Conservation (phyloP, 2,329 filamentous ascomycete species). For the Pseudogymnoascus sp. region DNA sequence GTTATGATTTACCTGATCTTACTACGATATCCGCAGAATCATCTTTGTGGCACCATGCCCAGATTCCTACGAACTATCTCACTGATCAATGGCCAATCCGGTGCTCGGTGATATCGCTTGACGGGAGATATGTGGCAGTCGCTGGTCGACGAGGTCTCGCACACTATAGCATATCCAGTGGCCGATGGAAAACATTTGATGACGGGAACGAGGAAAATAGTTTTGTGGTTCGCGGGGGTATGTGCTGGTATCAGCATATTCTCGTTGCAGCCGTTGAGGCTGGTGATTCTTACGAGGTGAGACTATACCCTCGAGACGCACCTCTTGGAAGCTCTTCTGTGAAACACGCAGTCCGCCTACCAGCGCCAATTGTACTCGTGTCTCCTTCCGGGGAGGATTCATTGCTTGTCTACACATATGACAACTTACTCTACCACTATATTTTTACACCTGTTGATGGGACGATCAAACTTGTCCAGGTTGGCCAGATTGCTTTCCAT, state of each 20-base stretch:
- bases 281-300: slow-evolving; percentile 73
- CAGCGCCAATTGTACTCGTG: slow-evolving; percentile 82
- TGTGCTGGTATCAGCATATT: slow-evolving; percentile 98
- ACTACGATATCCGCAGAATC: slow-evolving; percentile 88
- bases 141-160: slow-evolving; percentile 87
- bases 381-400: slow-evolving; percentile 90
- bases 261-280: slow-evolving; percentile 89
- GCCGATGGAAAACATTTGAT: slow-evolving; percentile 90
- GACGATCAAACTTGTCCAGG: slow-evolving; percentile 72
- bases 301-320: slow-evolving; percentile 86
- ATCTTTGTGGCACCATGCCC: slow-evolving; percentile 90
- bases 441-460: slow-evolving; percentile 70
- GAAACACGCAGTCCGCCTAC: slow-evolving; percentile 70
- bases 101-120: slow-evolving; percentile 78
- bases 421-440: slow-evolving; percentile 93
- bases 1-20: slow-evolving; percentile 84
- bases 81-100: slow-evolving; percentile 91
- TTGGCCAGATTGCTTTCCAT: slow-evolving; percentile 97
- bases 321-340: slow-evolving; percentile 66
- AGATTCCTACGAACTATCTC: slow-evolving; percentile 78
- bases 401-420: slow-evolving; percentile 90
- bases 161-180: slow-evolving; percentile 91
- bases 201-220: slow-evolving; percentile 77
- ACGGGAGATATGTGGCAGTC: slow-evolving; percentile 92
- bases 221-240: slow-evolving; percentile 86